Evolutionary conservation across 148 eudicot genomes (phyloP).

Genomic region (Beta vulgaris): DNA sequence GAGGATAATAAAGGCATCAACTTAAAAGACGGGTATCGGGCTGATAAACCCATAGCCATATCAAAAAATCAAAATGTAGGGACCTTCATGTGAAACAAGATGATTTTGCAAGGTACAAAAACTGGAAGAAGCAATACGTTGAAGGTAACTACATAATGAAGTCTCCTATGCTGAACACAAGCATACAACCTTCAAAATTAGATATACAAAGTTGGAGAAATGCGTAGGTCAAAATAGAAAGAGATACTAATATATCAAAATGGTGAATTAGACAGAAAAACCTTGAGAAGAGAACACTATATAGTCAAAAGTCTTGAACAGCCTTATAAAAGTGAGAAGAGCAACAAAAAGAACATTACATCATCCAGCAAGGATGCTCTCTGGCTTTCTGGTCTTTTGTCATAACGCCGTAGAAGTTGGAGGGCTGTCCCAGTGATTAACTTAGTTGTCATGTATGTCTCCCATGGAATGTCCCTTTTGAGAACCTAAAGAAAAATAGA

Average conservation of each 20-base stretch:
- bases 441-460: constrained; percentile 93
- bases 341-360: constrained; percentile 40
- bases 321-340: neutral
- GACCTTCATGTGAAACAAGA: neutral
- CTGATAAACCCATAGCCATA: neutral
- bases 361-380: constrained; percentile 84
- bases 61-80: neutral
- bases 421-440: constrained; percentile 82
- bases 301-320: neutral
- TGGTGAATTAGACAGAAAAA: neutral
- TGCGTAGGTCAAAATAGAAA: neutral
- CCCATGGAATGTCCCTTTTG: constrained; percentile 96
- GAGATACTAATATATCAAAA: neutral
- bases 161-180: neutral
- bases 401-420: constrained; percentile 86
- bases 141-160: neutral
- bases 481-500: constrained; percentile 52
- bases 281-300: neutral
- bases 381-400: constrained; percentile 68
- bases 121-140: neutral
- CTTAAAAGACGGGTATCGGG: neutral
- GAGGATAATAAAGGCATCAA: neutral
- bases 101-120: neutral
- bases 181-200: neutral
- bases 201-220: neutral